Evolutionary conservation across 2,329 filamentous ascomycete genomes (phyloP).

Genomic region (Colletotrichum higginsianum): DNA sequence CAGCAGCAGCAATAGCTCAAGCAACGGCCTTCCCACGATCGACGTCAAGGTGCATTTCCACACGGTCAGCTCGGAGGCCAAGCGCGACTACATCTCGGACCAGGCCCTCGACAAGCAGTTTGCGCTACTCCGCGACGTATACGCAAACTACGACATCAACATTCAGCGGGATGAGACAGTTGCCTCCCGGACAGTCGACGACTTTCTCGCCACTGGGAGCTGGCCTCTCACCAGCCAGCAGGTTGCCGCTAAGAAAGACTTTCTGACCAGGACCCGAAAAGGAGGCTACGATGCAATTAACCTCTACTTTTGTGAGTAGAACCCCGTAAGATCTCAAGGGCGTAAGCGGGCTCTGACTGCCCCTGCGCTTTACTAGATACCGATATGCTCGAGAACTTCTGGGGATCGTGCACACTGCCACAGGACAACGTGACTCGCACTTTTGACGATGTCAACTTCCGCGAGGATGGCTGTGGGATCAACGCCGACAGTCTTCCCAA

Average conservation of each 20-base stretch:
- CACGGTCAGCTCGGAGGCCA: not conserved
- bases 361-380: not conserved
- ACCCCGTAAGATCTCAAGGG: not conserved
- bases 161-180: not conserved
- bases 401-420: not conserved
- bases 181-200: not conserved
- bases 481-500: not conserved
- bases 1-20: not conserved
- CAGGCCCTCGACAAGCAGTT: not conserved
- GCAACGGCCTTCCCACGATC: not conserved
- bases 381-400: not conserved
- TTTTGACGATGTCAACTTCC: not conserved
- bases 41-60: not conserved
- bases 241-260: not conserved
- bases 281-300: not conserved
- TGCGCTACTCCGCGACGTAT: not conserved
- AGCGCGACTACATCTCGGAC: not conserved
- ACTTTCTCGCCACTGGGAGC: not conserved
- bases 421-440: not conserved
- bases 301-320: not conserved
- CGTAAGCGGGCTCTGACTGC: not conserved
- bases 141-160: not conserved
- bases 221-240: not conserved
- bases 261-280: not conserved
- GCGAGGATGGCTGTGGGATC: not conserved